Base-by-base conservation (phyloP, 2,329 filamentous ascomycete species). In the Phyllosticta citribraziliensis region DNA sequence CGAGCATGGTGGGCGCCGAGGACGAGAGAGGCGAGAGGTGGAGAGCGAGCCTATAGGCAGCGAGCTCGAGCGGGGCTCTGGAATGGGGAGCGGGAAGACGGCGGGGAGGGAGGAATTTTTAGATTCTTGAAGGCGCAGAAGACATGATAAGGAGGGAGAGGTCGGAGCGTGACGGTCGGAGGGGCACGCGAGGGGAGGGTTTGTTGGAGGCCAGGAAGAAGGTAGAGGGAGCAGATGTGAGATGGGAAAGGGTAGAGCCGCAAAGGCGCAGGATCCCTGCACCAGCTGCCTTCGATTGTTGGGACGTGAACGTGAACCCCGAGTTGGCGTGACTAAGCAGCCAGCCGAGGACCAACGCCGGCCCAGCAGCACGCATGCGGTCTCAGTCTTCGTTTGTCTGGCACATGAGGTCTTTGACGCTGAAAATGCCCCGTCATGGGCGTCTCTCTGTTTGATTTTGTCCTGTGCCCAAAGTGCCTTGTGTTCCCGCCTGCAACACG, bases 1-100 rank as follows among this genome's bases (percentile, higher is more conserved):
- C 88, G 73, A 81, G 83, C 88, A 92, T 91, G 55, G 67, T 78
- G 65, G 11, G 55, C 50, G 52, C 10, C n/a, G 47, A 25, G 12
- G 54, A 47, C 24, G 27, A 55, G 22, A 22, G 20, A 33, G 53
- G 25, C 19, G 40, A 20, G 22, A 25, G 55, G 24, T 20, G 47
- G 11, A 17, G 51, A 50, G 50, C 40, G 40, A 47, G 40, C 40
- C 40, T 20, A 9, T 47, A 17, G 27, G 50, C 24, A 56, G 60
- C 55, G 47, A 12, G 55, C 27, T 47, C 14, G 47, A n/a, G 59
- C 55, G 55, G 50, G 47, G 22, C 47, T 22, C 27, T 19, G 54
- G 58, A 30, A 22, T 25, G 30, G 40, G 51, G 40, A 47, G 14
- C 40, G n/a, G 40, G 58, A 40, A 20, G 25, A 11, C 5, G 10